phyloP scores from a whole-genome alignment of 345 rosid species.

The Bruguiera gymnorhiza region DNA sequence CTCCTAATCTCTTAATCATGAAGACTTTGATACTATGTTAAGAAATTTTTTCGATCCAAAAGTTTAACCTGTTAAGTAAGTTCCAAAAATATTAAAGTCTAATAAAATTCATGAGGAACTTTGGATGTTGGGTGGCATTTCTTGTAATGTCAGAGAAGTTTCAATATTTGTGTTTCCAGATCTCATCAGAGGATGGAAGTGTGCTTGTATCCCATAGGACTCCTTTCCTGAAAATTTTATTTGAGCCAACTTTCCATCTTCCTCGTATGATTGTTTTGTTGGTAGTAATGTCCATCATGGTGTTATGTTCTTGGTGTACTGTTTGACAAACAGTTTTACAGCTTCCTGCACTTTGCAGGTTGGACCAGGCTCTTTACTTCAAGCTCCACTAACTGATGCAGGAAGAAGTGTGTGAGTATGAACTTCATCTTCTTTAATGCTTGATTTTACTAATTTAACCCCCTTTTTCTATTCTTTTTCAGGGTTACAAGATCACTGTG shows the following conservation, averaged over 20 bases:
- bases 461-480: slow-evolving; percentile 18
- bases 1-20: no score
- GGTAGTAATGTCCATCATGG: not conserved
- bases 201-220: not conserved
- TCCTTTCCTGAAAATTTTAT: not conserved
- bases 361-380: slow-evolving; percentile 84
- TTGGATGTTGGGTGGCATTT: not conserved
- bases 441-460: slow-evolving; percentile 3
- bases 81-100: no score
- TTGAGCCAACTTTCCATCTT: not conserved
- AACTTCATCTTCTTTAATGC: slow-evolving; percentile 24
- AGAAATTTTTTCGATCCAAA: no score
- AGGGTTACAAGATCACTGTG: slow-evolving; percentile 82
- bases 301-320: slow-evolving; percentile 13
- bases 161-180: no score
- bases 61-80: no score
- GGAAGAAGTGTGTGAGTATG: slow-evolving; percentile 83
- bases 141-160: not conserved
- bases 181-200: no score
- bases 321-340: slow-evolving; percentile 8
- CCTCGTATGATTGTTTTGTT: not conserved
- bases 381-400: slow-evolving; percentile 75
- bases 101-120: not conserved
- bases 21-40: no score
- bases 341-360: slow-evolving; percentile 46